Evolutionary conservation across 1,139 yeast species (phyloP).

Genomic region (Kazachstania sp.): DNA sequence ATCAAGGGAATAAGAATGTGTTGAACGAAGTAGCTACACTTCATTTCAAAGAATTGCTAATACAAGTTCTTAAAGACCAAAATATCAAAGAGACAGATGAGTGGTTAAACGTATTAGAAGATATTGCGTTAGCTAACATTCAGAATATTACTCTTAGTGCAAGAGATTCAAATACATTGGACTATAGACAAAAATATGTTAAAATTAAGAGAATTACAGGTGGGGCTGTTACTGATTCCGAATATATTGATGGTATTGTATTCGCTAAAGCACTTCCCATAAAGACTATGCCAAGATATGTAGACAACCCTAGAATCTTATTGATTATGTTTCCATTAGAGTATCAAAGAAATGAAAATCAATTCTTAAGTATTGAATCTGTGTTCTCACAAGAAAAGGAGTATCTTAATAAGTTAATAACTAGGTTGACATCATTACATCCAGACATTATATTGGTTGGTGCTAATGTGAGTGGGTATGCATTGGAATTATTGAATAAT

Average conservation of each 20-base stretch:
- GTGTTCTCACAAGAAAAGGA: slow-evolving; percentile 85
- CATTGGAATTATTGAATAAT: slow-evolving; percentile 60
- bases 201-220: slow-evolving; percentile 82
- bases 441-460: slow-evolving; percentile 80
- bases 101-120: slow-evolving; percentile 45
- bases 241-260: slow-evolving; percentile 66
- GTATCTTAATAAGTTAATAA: slow-evolving; percentile 71
- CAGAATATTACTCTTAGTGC: slow-evolving; percentile 48
- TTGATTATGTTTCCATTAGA: slow-evolving; percentile 85
- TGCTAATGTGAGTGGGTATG: slow-evolving; percentile 76
- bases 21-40: slow-evolving; percentile 31
- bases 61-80: slow-evolving; percentile 65
- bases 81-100: slow-evolving; percentile 48
- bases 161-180: slow-evolving; percentile 63
- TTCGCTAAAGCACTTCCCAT: slow-evolving; percentile 83
- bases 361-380: slow-evolving; percentile 72
- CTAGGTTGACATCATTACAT: slow-evolving; percentile 62
- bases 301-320: slow-evolving; percentile 66
- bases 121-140: slow-evolving; percentile 36
- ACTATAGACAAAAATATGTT: slow-evolving; percentile 69
- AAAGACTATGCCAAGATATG: slow-evolving; percentile 60
- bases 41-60: slow-evolving; percentile 31
- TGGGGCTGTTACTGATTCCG: slow-evolving; percentile 52
- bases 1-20: slow-evolving; percentile 22
- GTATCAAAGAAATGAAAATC: slow-evolving; percentile 62